Base-by-base conservation (phyloP, 768 basidiomycete species). In the Xerocomus spinulosus region DNA sequence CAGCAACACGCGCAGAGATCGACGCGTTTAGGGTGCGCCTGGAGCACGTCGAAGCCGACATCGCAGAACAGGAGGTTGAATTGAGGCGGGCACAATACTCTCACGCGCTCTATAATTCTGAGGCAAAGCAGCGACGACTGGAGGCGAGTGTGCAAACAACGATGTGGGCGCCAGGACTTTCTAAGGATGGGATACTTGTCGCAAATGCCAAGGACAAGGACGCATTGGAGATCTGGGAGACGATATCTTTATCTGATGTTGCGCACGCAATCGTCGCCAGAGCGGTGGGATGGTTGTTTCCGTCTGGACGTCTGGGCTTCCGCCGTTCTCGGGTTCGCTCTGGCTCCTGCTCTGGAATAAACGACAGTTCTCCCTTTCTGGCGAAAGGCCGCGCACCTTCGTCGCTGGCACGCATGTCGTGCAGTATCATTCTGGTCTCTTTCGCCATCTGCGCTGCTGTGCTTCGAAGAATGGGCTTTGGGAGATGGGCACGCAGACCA, bases 361-460 rank as follows among this genome's bases (percentile, higher is more conserved):
- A 48, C 4, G 30, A 50, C 23, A 37, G 20, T 7, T 42, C 33
- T 26, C 26, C 10, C 23, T 35, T 55, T 29, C 46, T 48, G 1
- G 42, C 10, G 9, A 63, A 46, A 45, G 41, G 26, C 40, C 26
- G 18, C 26, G 42, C 34, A 17, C 25, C 30, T 15, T 42, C 53
- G 13, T 35, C 40, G 3, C 15, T 54, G 12, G 44, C 35, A 17
- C 61, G 50, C 24, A 28, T 57, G 40, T 57, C 64, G 6, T 66
- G 56, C 44, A 48, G 17, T 12, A 35, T 68, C 17, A 32, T 66
- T 20, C 13, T 60, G 29, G 40, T 68, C 36, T 68, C 64, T 18
- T 60, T 66, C 23, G 55, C 60, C 18, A 33, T 66, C 17, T 66
- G 64, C 41, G 54, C 55, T 21, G 54, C 53, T 26, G 40, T 68